Conservation (phyloP, 257 asterid genomes). For the Fraxinus anomala region DNA sequence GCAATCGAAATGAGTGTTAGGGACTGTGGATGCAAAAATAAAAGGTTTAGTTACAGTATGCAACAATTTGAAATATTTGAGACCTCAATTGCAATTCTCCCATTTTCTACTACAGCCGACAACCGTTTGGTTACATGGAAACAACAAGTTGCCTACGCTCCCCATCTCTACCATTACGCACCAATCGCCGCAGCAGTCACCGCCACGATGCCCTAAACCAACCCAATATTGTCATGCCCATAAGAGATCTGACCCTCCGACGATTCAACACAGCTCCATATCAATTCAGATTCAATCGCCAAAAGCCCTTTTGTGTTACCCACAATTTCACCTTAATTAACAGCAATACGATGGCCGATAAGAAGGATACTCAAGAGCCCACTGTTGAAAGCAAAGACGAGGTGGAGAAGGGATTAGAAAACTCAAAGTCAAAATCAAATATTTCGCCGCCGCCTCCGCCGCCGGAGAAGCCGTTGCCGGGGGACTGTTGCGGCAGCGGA, state of each 20-base stretch:
- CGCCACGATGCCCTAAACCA: slow-evolving; percentile 29
- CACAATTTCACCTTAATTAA: slow-evolving; percentile 14
- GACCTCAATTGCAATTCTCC: no score
- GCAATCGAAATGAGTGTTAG: no score
- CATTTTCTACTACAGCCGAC: no score
- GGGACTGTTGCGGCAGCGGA: slow-evolving; percentile 84
- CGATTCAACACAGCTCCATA: slow-evolving; percentile 28
- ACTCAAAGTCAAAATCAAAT: slow-evolving; percentile 25
- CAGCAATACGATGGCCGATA: slow-evolving; percentile 44
- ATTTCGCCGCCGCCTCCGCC: slow-evolving; percentile 77
- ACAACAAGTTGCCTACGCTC: no score
- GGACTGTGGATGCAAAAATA: no score
- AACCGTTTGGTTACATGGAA: no score
- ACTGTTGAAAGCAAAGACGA: slow-evolving; percentile 14
- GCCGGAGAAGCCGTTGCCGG: slow-evolving; percentile 82
- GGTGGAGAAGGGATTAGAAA: slow-evolving; percentile 38
- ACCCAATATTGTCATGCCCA: slow-evolving; percentile 30
- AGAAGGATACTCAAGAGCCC: slow-evolving; percentile 3
- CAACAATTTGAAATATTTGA: no score
- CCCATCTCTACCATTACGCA: not conserved
- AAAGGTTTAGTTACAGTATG: no score
- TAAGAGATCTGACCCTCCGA: slow-evolving; percentile 39
- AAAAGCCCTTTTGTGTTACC: slow-evolving; percentile 21
- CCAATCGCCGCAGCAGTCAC: not conserved
- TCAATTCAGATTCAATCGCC: slow-evolving; percentile 27